phyloP scores from a whole-genome alignment of 2,329 filamentous ascomycete species.

The Gnomoniopsis sp. region DNA sequence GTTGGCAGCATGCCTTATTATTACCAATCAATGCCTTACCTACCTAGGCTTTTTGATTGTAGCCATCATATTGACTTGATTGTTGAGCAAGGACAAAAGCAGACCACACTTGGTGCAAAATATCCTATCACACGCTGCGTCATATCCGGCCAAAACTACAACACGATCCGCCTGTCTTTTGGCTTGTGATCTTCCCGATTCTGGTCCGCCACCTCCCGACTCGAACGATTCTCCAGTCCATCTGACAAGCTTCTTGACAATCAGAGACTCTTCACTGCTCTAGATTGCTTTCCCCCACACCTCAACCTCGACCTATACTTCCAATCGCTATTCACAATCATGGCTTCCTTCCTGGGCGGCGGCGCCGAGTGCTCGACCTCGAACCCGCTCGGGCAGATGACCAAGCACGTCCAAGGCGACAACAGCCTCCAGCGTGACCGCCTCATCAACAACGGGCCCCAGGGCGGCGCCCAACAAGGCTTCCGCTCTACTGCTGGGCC shows the following conservation, averaged over 20 bases:
- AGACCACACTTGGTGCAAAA: too few species aligned
- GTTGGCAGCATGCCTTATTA: neutral
- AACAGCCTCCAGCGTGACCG: slow-evolving; percentile 91
- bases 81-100: too few species aligned
- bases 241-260: too few species aligned
- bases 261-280: too few species aligned
- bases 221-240: neutral
- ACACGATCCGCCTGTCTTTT: neutral
- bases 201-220: neutral
- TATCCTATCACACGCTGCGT: neutral
- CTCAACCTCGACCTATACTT: neutral
- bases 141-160: neutral
- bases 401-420: slow-evolving; percentile 95
- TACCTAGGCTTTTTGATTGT: neutral
- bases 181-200: neutral
- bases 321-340: slow-evolving; percentile 19
- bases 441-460: slow-evolving; percentile 71
- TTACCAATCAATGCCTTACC: neutral
- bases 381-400: slow-evolving; percentile 95
- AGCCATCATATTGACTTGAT: neutral
- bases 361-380: slow-evolving; percentile 96
- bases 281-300: too few species aligned
- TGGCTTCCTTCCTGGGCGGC: slow-evolving; percentile 85
- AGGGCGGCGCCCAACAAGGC: slow-evolving; percentile 24
- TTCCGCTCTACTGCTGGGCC: slow-evolving; percentile 14